A percentile compares a stretch with the other conserved stretches of the same genome.
phyloP scores from a whole-genome alignment of 306 rosid genomes.

The Prunus campanulata region DNA sequence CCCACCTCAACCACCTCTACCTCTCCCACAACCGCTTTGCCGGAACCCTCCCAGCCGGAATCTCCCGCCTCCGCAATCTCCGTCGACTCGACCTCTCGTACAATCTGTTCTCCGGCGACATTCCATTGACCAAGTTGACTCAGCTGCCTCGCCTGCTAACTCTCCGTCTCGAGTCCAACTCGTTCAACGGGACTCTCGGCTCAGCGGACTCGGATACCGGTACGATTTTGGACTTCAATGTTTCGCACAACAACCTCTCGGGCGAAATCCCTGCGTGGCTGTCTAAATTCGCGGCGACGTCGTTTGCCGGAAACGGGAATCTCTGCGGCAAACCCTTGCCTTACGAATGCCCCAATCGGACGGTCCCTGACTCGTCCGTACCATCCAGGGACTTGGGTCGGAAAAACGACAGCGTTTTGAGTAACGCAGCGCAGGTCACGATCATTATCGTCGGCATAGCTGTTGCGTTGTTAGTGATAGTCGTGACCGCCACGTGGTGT shows the following conservation, averaged over 20 bases:
- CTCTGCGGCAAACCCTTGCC: conserved; percentile 30
- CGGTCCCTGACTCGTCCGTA: background rate
- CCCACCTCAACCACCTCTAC: conserved; percentile 27
- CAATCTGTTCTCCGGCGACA: conserved; percentile 19
- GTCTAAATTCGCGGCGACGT: background rate
- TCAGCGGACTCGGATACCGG: background rate
- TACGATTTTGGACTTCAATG: conserved; percentile 19
- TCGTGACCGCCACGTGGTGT: background rate
- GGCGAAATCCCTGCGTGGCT: conserved; percentile 22
- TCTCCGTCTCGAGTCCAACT: conserved; percentile 30
- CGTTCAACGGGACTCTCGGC: conserved; percentile 14
- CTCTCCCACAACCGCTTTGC: conserved; percentile 29
- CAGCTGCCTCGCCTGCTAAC: conserved; percentile 18
- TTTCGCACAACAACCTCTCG: conserved; percentile 23
- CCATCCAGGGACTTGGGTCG: too few relatives aligned
- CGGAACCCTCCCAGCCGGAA: conserved; percentile 10
- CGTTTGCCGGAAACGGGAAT: conserved; percentile 10
- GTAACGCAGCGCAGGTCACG: background rate
- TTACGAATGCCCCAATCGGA: conserved; percentile 7
- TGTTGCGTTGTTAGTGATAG: background rate
- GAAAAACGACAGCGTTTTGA: background rate
- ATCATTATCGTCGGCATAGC: background rate
- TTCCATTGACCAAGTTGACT: conserved; percentile 19
- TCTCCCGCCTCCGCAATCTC: conserved; percentile 16
- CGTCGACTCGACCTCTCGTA: conserved; percentile 22